phyloP scores from a whole-genome alignment of 106 monocot species.

The Platanthera zijinensis region DNA sequence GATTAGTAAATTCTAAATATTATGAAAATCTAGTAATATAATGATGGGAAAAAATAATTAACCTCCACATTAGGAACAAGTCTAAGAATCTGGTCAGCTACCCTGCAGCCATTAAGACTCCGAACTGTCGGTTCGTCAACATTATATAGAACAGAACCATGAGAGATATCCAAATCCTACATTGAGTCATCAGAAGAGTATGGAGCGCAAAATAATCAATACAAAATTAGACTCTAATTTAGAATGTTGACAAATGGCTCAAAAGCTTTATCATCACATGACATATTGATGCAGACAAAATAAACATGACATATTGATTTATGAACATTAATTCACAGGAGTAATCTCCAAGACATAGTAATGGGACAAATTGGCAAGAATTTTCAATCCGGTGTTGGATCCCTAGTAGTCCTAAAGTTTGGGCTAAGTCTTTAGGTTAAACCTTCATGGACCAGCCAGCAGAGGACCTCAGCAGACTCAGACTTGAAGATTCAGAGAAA shows the following conservation, averaged over 20 bases:
- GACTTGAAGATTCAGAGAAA: too few species aligned
- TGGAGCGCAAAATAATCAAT: background rate
- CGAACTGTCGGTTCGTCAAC: conserved; percentile 90
- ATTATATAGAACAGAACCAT: conserved; percentile 75
- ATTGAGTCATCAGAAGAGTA: conserved; percentile 2
- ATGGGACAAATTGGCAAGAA: too few species aligned
- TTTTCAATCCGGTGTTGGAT: too few species aligned
- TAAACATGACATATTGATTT: background rate
- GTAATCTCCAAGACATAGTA: too few species aligned
- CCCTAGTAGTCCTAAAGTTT: too few species aligned
- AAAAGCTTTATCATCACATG: background rate
- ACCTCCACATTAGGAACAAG: conserved; percentile 92
- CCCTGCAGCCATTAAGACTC: conserved; percentile 97
- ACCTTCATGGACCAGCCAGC: too few species aligned
- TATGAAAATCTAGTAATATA: background rate
- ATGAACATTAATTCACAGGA: background rate
- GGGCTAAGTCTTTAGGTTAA: too few species aligned
- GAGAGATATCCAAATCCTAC: conserved; percentile 92
- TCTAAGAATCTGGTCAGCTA: conserved; percentile 95
- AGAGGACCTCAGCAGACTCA: too few species aligned
- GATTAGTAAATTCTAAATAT: background rate
- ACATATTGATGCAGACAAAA: background rate
- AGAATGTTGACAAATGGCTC: background rate
- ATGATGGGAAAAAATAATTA: conserved; percentile 1
- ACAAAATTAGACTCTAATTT: background rate